Base-by-base conservation (phyloP, 1,139 yeast genomes). In the Suhomyces bokatorum region DNA sequence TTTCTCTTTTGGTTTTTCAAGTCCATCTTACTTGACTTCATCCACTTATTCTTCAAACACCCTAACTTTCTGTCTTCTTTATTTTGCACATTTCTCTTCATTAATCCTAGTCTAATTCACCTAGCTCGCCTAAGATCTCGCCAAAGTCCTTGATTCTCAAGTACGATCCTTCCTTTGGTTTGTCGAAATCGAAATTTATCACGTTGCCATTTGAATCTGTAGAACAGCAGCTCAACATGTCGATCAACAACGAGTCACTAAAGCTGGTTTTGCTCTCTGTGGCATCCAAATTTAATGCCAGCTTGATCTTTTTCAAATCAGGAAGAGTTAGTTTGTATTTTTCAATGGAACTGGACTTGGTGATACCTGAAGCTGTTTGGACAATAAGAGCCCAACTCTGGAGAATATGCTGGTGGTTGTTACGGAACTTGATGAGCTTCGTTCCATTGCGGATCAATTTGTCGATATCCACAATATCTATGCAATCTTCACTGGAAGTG, bases 381-480 rank as follows among this genome's bases (percentile, higher is more conserved):
- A 69, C 64, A 46, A 73, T 66, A 16, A 73, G 57, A 12, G 46
- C 50, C 78, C 78, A 74, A 39, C 69, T 64, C 2, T 57, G 62
- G 16, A 47, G 47, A 7, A 74, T 73, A 32, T 55, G 57, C n/a
- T 38, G 36, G 45, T 58, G 65, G 38, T 64, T 54, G 49, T 73
- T 63, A 39, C 78, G 52, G 47, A 69, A 71, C 48, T 64, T 62
- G 17, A 73, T 43, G 17, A 73, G 59, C 40, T 62, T 61, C 35
- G 59, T 57, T 28, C 59, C 49, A 41, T 67, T 59, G 22, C 46
- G 39, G 10, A 72, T 56, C 22, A 73, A 57, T 51, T 73, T 74
- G 45, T 73, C 78, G 29, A 73, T 60, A 51, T 74, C 78, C 5
- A 74, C 58, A 1, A 73, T 62, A 49, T 73, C 79, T 4, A 73